Conservation (phyloP, 2,329 filamentous ascomycete species). For the Colletotrichum brevisporum region DNA sequence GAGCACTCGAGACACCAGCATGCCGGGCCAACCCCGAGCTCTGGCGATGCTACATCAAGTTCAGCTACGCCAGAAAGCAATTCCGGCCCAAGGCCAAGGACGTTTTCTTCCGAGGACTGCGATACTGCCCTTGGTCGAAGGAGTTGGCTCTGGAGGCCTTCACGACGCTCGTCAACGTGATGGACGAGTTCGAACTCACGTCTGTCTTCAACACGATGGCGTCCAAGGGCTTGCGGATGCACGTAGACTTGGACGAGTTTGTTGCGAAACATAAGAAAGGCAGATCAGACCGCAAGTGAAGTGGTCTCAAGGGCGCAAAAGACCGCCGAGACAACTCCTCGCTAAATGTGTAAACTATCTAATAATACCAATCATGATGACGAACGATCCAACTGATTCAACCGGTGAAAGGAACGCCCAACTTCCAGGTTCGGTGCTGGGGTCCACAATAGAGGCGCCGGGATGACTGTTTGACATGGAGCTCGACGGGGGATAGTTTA, state of each 20-base stretch:
- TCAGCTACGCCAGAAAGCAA: constrained; percentile 57
- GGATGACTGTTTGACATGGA: constrained; percentile 10
- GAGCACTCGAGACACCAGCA: constrained; percentile 59
- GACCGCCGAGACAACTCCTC: not conserved
- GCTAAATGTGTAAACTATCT: not conserved
- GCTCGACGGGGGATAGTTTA: constrained; percentile 5
- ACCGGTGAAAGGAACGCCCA: not conserved
- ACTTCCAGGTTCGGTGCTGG: not conserved
- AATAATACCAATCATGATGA: not conserved
- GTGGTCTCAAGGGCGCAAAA: not conserved
- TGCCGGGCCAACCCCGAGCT: constrained; percentile 58
- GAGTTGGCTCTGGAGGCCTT: constrained; percentile 67
- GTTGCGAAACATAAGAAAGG: constrained; percentile 51
- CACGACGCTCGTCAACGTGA: constrained; percentile 55
- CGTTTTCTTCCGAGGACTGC: constrained; percentile 63
- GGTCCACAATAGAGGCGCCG: not conserved
- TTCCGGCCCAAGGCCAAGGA: constrained; percentile 59
- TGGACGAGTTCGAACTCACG: constrained; percentile 64
- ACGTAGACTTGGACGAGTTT: constrained; percentile 67
- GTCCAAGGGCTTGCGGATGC: constrained; percentile 64
- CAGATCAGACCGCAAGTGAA: constrained; percentile 2
- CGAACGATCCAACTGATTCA: constrained; percentile 12
- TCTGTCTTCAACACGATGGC: constrained; percentile 63
- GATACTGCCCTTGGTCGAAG: constrained; percentile 65
- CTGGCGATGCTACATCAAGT: constrained; percentile 66